Percentiles rank a stretch among this genome's conserved stretches.
Conservation (phyloP, 768 basidiomycete genomes). For the Podaxis rugospora region DNA sequence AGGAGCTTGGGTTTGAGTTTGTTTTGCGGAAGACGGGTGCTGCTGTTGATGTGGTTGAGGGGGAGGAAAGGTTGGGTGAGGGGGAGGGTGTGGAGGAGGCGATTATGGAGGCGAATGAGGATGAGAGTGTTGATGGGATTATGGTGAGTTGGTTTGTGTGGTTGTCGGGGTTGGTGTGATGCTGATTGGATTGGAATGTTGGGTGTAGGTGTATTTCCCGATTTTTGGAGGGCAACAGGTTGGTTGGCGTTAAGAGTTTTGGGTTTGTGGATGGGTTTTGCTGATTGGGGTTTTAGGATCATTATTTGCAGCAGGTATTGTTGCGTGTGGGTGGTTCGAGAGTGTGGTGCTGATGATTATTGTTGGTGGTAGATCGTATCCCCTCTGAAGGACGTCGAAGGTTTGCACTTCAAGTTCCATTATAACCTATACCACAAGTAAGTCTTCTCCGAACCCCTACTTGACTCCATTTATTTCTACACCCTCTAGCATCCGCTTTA, state of each 20-base stretch:
- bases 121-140: conserved; percentile 81
- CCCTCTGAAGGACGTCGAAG: conserved; percentile 96
- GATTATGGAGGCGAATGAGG: conserved; percentile 93
- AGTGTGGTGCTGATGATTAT: background rate
- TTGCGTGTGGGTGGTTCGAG: background rate
- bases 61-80: conserved; percentile 75
- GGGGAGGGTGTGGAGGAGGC: conserved; percentile 95
- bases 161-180: background rate
- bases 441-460: conserved; percentile 15
- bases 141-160: conserved; percentile 59
- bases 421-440: conserved; percentile 95
- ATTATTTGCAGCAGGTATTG: conserved; percentile 88
- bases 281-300: conserved; percentile 53
- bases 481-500: conserved; percentile 79
- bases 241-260: conserved; percentile 21
- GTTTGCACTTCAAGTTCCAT: conserved; percentile 93
- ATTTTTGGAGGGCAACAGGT: conserved; percentile 91
- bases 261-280: background rate
- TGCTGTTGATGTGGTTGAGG: conserved; percentile 57
- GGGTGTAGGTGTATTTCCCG: conserved; percentile 84
- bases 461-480: background rate
- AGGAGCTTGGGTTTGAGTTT: conserved; percentile 83
- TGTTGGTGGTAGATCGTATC: conserved; percentile 67
- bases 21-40: conserved; percentile 71
- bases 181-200: background rate